These are phyloP conservation scores for Cryphonectria japonica DNA, from an alignment of 2,329 filamentous ascomycete species.

Conservation along the genomic window DNA sequence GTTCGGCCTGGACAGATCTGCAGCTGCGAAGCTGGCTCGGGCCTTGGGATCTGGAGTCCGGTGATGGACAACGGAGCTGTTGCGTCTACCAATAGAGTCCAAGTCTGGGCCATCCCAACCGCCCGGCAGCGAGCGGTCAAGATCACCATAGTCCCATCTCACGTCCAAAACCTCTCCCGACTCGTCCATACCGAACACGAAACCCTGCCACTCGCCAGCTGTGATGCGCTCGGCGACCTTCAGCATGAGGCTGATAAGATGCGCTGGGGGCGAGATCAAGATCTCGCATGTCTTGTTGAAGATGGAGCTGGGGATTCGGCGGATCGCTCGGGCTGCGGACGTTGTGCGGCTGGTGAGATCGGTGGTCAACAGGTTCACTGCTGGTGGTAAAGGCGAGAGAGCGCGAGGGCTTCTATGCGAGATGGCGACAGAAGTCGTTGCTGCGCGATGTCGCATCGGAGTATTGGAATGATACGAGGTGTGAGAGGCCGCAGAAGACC, in stretches of 20 bases:
- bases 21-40: conserved; percentile 24
- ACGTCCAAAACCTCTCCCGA: conserved; percentile 59
- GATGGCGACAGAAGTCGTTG: conserved; percentile 55
- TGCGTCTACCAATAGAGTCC: conserved; percentile 32
- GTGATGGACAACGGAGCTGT: conserved; percentile 28
- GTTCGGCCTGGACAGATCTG: conserved; percentile 28
- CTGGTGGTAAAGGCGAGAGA: conserved; percentile 69
- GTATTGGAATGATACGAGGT: conserved; percentile 17
- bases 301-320: conserved; percentile 64
- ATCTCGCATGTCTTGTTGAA: conserved; percentile 78
- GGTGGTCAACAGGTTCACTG: conserved; percentile 65
- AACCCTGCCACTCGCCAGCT: conserved; percentile 64
- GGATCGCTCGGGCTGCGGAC: conserved; percentile 49
- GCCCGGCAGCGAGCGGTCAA: conserved; percentile 47
- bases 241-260: conserved; percentile 79
- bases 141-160: conserved; percentile 61
- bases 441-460: conserved; percentile 53
- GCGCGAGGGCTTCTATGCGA: conserved; percentile 51
- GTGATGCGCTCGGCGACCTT: conserved; percentile 79
- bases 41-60: conserved; percentile 14
- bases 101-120: conserved; percentile 61
- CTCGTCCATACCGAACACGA: conserved; percentile 59
- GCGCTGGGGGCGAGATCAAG: conserved; percentile 77
- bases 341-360: conserved; percentile 34
- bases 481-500: conserved; percentile 28